Percentiles rank a stretch among this genome's conserved stretches.
Conservation (phyloP, 371 early-diverging fungal species). For the Dichotomocladium elegans region DNA sequence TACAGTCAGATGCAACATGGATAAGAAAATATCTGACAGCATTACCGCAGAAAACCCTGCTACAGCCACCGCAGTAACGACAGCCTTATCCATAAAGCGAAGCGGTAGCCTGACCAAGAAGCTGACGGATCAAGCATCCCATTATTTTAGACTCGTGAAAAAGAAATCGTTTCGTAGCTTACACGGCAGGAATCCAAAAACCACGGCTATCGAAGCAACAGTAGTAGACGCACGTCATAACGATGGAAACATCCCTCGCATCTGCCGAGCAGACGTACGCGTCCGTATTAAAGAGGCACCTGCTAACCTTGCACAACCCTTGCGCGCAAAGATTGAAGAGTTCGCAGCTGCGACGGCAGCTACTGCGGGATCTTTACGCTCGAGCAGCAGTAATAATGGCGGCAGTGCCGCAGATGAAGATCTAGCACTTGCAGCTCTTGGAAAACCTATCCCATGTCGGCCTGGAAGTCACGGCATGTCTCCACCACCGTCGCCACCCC, state of each 20-base stretch:
- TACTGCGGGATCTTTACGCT: background rate
- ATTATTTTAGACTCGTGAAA: background rate
- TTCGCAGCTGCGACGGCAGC: background rate
- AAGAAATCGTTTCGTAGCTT: background rate
- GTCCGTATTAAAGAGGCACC: background rate
- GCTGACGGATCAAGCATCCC: background rate
- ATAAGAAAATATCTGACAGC: too few species aligned
- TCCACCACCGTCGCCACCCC: background rate
- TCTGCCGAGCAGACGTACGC: slow-evolving; percentile 3
- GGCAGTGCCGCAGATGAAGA: background rate
- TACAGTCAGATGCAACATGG: too few species aligned
- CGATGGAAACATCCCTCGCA: background rate
- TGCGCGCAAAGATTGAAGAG: slow-evolving; percentile 3
- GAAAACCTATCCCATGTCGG: background rate
- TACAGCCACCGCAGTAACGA: too few species aligned
- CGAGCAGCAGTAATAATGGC: background rate
- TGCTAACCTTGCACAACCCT: background rate
- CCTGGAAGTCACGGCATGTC: background rate
- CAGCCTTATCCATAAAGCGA: too few species aligned
- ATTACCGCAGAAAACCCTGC: too few species aligned
- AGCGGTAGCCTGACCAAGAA: too few species aligned
- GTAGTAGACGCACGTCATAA: too few species aligned
- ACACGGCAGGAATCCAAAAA: background rate
- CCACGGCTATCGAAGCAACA: background rate
- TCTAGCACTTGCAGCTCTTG: background rate